These are phyloP conservation scores for Fraxinus dipetala DNA, from an alignment of 305 asterid genomes.

Conservation along the genomic window DNA sequence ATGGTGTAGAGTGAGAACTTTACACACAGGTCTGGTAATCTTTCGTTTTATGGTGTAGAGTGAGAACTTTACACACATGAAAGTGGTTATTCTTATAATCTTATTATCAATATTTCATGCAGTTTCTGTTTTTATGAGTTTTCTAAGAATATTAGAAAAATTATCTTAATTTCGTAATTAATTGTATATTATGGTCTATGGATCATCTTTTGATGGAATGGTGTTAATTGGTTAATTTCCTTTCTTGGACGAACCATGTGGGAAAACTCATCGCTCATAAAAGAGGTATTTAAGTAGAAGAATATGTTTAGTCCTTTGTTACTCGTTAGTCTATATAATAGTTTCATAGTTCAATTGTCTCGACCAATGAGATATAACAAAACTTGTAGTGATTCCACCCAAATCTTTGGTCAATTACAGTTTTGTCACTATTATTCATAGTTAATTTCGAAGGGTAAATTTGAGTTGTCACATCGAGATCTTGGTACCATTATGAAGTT, in stretches of 20 bases:
- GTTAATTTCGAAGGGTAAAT: neutral
- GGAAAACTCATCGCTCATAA: neutral
- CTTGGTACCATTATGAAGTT: neutral
- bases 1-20: neutral
- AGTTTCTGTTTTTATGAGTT: neutral
- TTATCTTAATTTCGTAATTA: neutral
- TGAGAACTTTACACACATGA: too few species aligned
- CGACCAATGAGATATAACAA: neutral
- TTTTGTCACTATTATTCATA: neutral
- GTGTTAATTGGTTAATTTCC: conserved; percentile 64
- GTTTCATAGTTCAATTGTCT: neutral
- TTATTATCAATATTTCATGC: neutral
- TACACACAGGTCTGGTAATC: neutral
- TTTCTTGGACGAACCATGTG: neutral
- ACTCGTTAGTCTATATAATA: too few species aligned
- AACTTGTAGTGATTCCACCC: too few species aligned
- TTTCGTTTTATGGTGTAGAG: too few species aligned
- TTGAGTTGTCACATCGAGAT: neutral
- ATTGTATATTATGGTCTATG: neutral
- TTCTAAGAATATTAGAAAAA: neutral
- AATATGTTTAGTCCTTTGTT: neutral
- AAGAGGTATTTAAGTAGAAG: neutral
- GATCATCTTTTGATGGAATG: conserved; percentile 29
- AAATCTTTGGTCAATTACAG: too few species aligned
- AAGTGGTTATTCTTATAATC: neutral